Base-by-base conservation (phyloP, 73 alveolate species). In the Paramecium bursaria region DNA sequence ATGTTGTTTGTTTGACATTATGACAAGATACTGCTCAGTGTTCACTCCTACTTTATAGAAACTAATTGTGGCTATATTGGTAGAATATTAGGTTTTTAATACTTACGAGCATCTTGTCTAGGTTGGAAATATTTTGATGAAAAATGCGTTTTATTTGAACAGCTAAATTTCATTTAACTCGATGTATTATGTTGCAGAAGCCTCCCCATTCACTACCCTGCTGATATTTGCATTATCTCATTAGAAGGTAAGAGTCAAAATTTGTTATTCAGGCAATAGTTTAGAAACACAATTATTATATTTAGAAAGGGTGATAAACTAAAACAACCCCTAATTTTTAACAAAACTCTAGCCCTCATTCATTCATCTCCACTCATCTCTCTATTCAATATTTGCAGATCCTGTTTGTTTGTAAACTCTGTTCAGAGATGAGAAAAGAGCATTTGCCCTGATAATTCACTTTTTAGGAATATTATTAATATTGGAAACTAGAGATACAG, bases 361-460 rank as follows among this genome's bases (percentile, higher is more conserved):
- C 4, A 31, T 67, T 25, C 42, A 35, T 14, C 44, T 33, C 1
- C 82, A 67, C 21, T 35, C 33, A 3, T 39, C 44, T 53, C 19
- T 42, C 21, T 67, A 67, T 67, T 57, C 82, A 35, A 0, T 67
- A 4, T 67, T 67, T 67, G 82, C 50, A n/a, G 82, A 67, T 35
- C 46, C 33, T 11, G 33, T 15, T 1, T 3, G 13, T 3, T 42
- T 67, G 14, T 31, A 42, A 6, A 21, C 17, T 31, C 15, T 67
- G 35, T 6, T 67, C 1, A 14, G 19, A 30, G 35, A 67, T 42
- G 82, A 67, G 35, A 31, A 42, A 27, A 3, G 44, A 15, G 10
- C 26, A 35, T 15, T 25, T 13, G 21, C 14, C 33, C 13, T 67
- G 33, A 13, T 42, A 5, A 26, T 39, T n/a, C 82, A 67, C 11